These are phyloP conservation scores for Russula sp. DNA, from an alignment of 768 basidiomycete species.

Conservation along the genomic window DNA sequence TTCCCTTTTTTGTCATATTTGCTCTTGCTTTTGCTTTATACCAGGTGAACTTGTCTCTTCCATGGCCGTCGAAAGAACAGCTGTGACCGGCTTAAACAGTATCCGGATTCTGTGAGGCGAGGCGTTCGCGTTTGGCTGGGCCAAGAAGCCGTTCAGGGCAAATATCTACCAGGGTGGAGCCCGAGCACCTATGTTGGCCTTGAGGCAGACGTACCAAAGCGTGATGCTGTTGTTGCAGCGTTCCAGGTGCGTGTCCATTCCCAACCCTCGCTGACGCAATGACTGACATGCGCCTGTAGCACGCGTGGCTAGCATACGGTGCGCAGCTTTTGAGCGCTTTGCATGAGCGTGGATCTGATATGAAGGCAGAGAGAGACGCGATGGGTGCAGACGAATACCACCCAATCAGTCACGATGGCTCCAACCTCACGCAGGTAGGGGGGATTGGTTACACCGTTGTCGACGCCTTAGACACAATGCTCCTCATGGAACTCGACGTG, in stretches of 20 bases:
- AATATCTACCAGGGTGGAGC: constrained; percentile 25
- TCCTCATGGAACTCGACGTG: constrained; percentile 74
- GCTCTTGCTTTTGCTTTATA: constrained; percentile 9
- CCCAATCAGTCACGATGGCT: constrained; percentile 66
- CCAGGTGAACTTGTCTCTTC: not conserved
- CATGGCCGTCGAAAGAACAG: not conserved
- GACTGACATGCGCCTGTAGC: constrained; percentile 39
- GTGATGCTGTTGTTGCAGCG: constrained; percentile 67
- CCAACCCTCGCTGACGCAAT: not conserved
- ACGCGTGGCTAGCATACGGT: constrained; percentile 88
- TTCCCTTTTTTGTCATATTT: not conserved
- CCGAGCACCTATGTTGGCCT: constrained; percentile 29
- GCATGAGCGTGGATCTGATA: constrained; percentile 22
- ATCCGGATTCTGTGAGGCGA: not conserved
- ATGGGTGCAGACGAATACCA: constrained; percentile 94
- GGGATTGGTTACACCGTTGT: constrained; percentile 85
- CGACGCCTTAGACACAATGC: constrained; percentile 83
- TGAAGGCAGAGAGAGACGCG: constrained; percentile 66
- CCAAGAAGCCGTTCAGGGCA: not conserved
- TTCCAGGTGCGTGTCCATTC: constrained; percentile 54
- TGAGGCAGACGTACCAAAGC: constrained; percentile 53
- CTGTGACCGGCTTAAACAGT: constrained; percentile 1
- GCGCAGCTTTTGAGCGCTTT: constrained; percentile 23
- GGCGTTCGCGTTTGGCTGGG: constrained; percentile 12
- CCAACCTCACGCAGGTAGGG: constrained; percentile 71